These are phyloP conservation scores for Microdochium bolleyi DNA, from an alignment of 2,329 filamentous ascomycete species.

Conservation along the genomic window DNA sequence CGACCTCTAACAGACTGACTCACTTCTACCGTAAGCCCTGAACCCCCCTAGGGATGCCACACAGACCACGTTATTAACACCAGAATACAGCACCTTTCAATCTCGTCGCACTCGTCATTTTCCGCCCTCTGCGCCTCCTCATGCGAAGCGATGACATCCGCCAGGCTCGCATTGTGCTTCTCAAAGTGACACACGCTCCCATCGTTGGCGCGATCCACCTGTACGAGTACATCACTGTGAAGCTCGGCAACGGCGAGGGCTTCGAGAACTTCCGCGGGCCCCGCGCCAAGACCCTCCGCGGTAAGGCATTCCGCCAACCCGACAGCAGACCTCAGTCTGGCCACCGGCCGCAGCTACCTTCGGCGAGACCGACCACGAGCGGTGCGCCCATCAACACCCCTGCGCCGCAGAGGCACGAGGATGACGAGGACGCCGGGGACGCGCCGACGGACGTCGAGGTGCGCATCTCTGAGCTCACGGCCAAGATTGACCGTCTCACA, in stretches of 20 bases:
- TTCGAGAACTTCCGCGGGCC: constrained; percentile 42
- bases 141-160: constrained; percentile 58
- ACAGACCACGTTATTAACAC: background rate
- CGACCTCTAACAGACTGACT: constrained; percentile 59
- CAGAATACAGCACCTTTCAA: constrained; percentile 50
- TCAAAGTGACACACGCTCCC: constrained; percentile 57
- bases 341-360: constrained; percentile 13
- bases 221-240: constrained; percentile 50
- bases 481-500: constrained; percentile 52
- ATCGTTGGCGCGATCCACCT: constrained; percentile 60
- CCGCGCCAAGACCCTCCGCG: constrained; percentile 15
- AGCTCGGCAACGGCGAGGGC: constrained; percentile 27
- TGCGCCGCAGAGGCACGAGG: constrained; percentile 8
- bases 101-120: constrained; percentile 61
- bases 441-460: constrained; percentile 36
- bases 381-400: constrained; percentile 8
- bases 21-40: constrained; percentile 51
- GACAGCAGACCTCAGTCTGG: constrained; percentile 13
- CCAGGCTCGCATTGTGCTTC: constrained; percentile 49
- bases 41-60: background rate
- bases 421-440: constrained; percentile 26
- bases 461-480: constrained; percentile 44
- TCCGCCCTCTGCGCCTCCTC: constrained; percentile 65
- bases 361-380: constrained; percentile 13
- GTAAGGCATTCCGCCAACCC: constrained; percentile 11